Percentiles rank a stretch among this genome's conserved stretches.
Evolutionary conservation across 495 filamentous ascomycete species (phyloP).

Genomic region (Hypoxylon subgilvum): DNA sequence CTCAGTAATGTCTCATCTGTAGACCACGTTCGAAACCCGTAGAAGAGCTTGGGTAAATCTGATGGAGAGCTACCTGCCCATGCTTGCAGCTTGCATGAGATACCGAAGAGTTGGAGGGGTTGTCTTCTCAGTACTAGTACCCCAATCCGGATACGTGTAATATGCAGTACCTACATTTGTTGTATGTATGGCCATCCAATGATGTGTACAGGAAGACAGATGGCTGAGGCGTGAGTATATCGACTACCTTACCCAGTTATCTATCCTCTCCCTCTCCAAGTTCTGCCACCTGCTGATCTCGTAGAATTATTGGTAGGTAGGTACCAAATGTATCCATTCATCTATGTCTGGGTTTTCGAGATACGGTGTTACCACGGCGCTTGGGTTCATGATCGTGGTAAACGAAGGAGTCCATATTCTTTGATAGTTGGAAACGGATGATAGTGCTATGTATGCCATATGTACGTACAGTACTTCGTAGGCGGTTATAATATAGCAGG

Average conservation of each 20-base stretch:
- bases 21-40: conserved; percentile 17
- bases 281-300: conserved; percentile 31
- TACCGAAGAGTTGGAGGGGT: conserved; percentile 4
- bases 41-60: conserved; percentile 28
- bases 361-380: conserved; percentile 16
- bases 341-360: background rate
- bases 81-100: conserved; percentile 20
- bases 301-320: conserved; percentile 22
- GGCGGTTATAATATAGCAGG: no score
- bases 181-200: conserved; percentile 12
- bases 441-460: background rate
- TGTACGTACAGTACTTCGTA: no score
- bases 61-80: conserved; percentile 11
- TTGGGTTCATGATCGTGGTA: conserved; percentile 6
- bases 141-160: conserved; percentile 23
- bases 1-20: conserved; percentile 20
- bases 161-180: background rate
- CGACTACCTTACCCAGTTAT: no score
- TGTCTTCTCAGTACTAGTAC: conserved; percentile 3
- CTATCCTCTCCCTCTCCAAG: conserved; percentile 14
- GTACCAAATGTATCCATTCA: conserved; percentile 13
- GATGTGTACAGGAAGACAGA: conserved; percentile 5
- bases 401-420: background rate
- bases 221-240: conserved; percentile 19
- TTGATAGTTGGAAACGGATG: background rate